Evolutionary conservation across 805 yeast genomes (phyloP).

Genomic region (Dipodascus albidus): DNA sequence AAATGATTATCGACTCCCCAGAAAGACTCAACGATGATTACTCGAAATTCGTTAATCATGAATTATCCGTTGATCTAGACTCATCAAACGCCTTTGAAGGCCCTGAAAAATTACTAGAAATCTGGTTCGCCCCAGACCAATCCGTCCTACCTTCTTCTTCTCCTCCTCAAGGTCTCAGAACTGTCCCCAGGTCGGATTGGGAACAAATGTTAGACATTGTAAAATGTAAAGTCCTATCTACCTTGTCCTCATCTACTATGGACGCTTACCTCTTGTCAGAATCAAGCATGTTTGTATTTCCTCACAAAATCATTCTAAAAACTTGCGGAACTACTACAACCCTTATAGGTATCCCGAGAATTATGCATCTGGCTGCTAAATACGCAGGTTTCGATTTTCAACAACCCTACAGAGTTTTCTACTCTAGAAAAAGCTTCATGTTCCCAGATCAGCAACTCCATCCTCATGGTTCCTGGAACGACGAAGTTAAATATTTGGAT

Average conservation of each 20-base stretch:
- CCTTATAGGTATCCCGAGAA: constrained; percentile 55
- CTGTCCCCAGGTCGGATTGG: constrained; percentile 58
- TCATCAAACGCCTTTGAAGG: constrained; percentile 94
- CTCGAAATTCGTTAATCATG: constrained; percentile 54
- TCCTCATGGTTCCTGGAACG: constrained; percentile 77
- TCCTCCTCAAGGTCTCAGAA: constrained; percentile 36
- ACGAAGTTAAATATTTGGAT: constrained; percentile 64
- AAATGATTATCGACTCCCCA: constrained; percentile 1
- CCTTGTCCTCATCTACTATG: constrained; percentile 49
- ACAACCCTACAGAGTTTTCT: constrained; percentile 58
- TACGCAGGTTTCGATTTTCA: constrained; percentile 31
- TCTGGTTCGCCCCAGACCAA: constrained; percentile 65
- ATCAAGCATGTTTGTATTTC: constrained; percentile 80
- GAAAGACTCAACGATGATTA: neutral
- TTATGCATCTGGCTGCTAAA: constrained; percentile 40
- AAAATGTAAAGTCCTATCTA: constrained; percentile 79
- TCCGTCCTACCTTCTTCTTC: constrained; percentile 29
- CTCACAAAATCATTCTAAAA: constrained; percentile 74
- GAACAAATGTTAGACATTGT: constrained; percentile 66
- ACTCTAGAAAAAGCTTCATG: constrained; percentile 87
- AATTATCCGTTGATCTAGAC: constrained; percentile 65
- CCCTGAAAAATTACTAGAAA: constrained; percentile 85
- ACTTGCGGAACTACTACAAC: constrained; percentile 97
- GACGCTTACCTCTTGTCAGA: constrained; percentile 85
- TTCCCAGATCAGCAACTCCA: constrained; percentile 76